Percentiles rank a stretch among this genome's conserved stretches.
These are phyloP conservation scores for Tolypocladium nubicola DNA, from an alignment of 2,329 filamentous ascomycete species.

Conservation along the genomic window DNA sequence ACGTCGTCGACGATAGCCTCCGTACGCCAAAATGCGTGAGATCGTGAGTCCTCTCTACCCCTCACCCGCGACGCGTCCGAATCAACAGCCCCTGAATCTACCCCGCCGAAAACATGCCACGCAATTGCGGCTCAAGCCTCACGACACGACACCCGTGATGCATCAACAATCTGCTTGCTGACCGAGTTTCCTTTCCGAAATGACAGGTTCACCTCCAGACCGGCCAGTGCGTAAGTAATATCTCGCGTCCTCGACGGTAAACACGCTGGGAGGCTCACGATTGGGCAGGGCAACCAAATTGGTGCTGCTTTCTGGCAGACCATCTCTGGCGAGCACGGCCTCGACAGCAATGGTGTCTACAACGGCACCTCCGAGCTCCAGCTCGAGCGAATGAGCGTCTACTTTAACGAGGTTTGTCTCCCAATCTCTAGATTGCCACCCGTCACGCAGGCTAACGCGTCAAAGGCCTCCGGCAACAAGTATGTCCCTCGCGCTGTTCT, in stretches of 20 bases:
- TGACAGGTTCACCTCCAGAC: conserved; percentile 97
- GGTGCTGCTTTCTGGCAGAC: conserved; percentile 99
- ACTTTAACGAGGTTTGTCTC: conserved; percentile 68
- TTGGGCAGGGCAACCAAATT: conserved; percentile 91
- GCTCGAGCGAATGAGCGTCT: conserved; percentile 99
- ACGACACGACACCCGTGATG: not conserved
- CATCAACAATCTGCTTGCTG: conserved; percentile 31
- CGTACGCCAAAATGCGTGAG: conserved; percentile 50
- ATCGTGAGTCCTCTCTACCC: conserved; percentile 42
- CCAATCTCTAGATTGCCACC: not conserved
- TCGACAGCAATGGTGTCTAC: conserved; percentile 97
- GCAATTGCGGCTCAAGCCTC: conserved; percentile 1
- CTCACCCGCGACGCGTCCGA: conserved; percentile 28
- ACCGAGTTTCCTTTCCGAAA: conserved; percentile 39
- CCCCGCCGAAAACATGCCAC: conserved; percentile 19
- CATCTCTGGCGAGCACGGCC: conserved; percentile 86
- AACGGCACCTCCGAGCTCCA: conserved; percentile 97
- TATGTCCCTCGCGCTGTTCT: conserved; percentile 98
- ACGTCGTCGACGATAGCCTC: conserved; percentile 13
- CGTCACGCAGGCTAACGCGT: not conserved
- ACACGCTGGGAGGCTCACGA: conserved; percentile 22
- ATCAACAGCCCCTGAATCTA: conserved; percentile 23
- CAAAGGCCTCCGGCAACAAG: conserved; percentile 88
- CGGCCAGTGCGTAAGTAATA: conserved; percentile 81
- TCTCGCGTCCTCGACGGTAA: conserved; percentile 1